Percentiles rank a stretch among this genome's conserved stretches.
Conservation (phyloP, 73 alveolate species). For the Loxodes magnus region DNA sequence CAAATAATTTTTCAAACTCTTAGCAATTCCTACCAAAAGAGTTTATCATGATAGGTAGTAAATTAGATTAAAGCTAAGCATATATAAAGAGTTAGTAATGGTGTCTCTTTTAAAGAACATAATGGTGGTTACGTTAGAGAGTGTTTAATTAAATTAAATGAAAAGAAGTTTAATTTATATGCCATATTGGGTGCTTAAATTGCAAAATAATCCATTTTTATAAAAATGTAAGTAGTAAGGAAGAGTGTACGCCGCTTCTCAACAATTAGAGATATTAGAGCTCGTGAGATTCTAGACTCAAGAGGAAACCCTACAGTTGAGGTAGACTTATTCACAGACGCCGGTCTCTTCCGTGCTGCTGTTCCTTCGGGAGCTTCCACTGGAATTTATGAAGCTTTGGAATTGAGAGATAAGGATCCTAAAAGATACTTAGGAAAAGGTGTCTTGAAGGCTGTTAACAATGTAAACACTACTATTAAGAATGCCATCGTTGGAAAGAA, state of each 20-base stretch:
- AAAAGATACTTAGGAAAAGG: slow-evolving; percentile 88
- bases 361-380: slow-evolving; percentile 98
- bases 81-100: too few species aligned
- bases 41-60: too few species aligned
- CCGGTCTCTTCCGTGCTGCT: slow-evolving; percentile 87
- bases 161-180: too few species aligned
- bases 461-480: slow-evolving; percentile 53
- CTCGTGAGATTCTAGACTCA: slow-evolving; percentile 88
- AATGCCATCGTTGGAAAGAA: slow-evolving; percentile 66
- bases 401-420: slow-evolving; percentile 60
- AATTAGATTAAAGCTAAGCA: too few species aligned
- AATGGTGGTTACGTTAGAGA: too few species aligned
- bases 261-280: slow-evolving; percentile 54
- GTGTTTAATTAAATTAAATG: too few species aligned
- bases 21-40: too few species aligned
- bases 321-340: slow-evolving; percentile 64
- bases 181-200: too few species aligned
- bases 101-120: too few species aligned
- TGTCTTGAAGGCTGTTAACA: slow-evolving; percentile 81
- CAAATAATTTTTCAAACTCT: too few species aligned
- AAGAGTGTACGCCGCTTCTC: slow-evolving; percentile 8
- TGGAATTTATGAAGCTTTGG: slow-evolving; percentile 93
- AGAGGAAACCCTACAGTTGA: slow-evolving; percentile 96
- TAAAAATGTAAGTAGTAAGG: too few species aligned
- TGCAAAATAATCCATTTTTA: too few species aligned